phyloP scores from a whole-genome alignment of 257 asterid species.

The Solanum dulcamara region DNA sequence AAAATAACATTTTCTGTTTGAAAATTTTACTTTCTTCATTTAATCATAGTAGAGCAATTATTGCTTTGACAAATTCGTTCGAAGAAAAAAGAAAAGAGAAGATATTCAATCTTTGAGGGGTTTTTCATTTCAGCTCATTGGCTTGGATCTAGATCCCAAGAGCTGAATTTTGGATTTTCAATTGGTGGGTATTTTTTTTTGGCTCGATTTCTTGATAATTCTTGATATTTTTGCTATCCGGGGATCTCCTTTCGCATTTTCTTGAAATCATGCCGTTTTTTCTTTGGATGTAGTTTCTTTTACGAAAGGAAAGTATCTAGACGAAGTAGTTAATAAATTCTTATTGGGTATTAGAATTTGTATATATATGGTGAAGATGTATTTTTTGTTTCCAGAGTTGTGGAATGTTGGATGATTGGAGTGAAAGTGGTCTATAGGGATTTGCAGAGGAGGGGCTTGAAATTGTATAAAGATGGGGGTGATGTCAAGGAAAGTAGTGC shows the following conservation, averaged over 20 bases:
- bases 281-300: too few relatives aligned
- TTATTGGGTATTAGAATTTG: not conserved
- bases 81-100: not conserved
- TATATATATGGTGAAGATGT: not conserved
- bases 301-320: not conserved
- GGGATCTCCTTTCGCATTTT: not conserved
- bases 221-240: too few relatives aligned
- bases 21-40: not conserved
- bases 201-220: too few relatives aligned
- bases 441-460: not conserved
- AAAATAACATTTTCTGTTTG: not conserved
- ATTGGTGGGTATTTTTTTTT: not conserved
- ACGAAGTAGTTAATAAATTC: not conserved
- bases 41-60: not conserved
- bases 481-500: constrained; percentile 44
- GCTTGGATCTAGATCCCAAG: not conserved
- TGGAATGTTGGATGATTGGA: not conserved
- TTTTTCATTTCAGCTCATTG: not conserved
- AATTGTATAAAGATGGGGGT: constrained; percentile 24
- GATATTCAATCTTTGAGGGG: not conserved
- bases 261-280: not conserved
- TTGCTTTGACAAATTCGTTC: not conserved
- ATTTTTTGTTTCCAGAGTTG: not conserved
- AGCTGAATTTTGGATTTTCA: not conserved
- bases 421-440: not conserved